Conservation (phyloP, 352 stramenopile species). For the Pythium phragmitis region DNA sequence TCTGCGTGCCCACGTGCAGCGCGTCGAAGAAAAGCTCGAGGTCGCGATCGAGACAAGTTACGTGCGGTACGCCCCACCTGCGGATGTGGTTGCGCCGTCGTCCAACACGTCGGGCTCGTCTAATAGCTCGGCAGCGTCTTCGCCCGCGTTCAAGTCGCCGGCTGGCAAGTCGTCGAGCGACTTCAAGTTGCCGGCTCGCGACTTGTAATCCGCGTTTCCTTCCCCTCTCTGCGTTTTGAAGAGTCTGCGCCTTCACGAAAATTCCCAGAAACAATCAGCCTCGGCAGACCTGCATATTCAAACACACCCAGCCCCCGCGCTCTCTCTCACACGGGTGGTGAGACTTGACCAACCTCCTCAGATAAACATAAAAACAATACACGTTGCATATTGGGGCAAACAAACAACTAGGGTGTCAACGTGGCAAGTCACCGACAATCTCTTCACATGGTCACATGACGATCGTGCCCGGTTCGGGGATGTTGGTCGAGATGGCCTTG, state of each 20-base stretch:
- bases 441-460: constrained; percentile 71
- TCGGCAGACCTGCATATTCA: constrained; percentile 6
- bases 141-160: constrained; percentile 13
- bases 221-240: neutral
- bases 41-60: constrained; percentile 46
- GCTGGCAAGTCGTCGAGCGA: constrained; percentile 5
- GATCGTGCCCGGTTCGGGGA: constrained; percentile 84
- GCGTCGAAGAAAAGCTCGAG: constrained; percentile 59
- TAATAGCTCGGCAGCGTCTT: constrained; percentile 32
- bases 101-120: constrained; percentile 62
- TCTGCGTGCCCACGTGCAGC: constrained; percentile 54
- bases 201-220: neutral
- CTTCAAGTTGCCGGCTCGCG: too few species aligned
- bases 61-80: constrained; percentile 24
- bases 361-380: neutral
- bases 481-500: constrained; percentile 86
- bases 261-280: constrained; percentile 5
- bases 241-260: neutral
- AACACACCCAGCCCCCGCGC: constrained; percentile 11
- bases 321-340: constrained; percentile 22
- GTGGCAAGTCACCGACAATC: neutral
- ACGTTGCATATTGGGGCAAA: constrained; percentile 12
- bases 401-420: neutral
- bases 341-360: neutral
- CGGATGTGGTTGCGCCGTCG: constrained; percentile 8